Evolutionary conservation across 208 protist species (phyloP).

Genomic region (Acanthamoeba royreba): DNA sequence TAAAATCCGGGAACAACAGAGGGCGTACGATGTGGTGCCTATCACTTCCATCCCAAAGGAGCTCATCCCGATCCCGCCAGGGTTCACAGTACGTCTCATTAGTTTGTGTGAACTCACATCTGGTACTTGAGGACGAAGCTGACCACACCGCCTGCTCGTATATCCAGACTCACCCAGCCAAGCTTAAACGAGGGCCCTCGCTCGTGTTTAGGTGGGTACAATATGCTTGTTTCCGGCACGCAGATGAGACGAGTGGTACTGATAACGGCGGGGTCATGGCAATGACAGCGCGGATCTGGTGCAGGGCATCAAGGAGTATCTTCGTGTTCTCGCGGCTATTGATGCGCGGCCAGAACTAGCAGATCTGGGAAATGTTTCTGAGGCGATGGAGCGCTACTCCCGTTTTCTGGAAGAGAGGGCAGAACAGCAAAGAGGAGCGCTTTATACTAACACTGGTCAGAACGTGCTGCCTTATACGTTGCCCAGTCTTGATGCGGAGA

Average conservation of each 20-base stretch:
- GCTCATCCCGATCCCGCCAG: background rate
- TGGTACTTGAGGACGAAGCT: too few relatives aligned
- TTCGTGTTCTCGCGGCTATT: background rate
- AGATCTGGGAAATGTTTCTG: background rate
- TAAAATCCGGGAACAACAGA: background rate
- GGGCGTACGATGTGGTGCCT: background rate
- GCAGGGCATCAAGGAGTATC: background rate
- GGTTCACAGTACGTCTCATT: background rate
- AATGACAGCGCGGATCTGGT: background rate
- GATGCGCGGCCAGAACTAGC: background rate
- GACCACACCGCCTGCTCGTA: too few relatives aligned
- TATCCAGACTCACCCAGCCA: background rate
- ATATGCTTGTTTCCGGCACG: background rate
- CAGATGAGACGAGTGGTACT: too few relatives aligned
- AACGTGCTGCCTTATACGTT: background rate
- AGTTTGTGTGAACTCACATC: background rate
- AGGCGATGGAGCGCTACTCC: background rate
- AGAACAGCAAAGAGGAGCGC: background rate
- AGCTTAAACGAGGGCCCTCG: background rate
- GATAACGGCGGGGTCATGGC: too few relatives aligned
- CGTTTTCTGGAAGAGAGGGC: background rate
- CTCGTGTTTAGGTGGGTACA: background rate
- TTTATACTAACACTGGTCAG: background rate
- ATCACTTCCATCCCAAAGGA: background rate
- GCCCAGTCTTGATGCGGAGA: background rate